These are phyloP conservation scores for Penicillium sp. DNA, from an alignment of 2,329 filamentous ascomycete species.

Conservation along the genomic window DNA sequence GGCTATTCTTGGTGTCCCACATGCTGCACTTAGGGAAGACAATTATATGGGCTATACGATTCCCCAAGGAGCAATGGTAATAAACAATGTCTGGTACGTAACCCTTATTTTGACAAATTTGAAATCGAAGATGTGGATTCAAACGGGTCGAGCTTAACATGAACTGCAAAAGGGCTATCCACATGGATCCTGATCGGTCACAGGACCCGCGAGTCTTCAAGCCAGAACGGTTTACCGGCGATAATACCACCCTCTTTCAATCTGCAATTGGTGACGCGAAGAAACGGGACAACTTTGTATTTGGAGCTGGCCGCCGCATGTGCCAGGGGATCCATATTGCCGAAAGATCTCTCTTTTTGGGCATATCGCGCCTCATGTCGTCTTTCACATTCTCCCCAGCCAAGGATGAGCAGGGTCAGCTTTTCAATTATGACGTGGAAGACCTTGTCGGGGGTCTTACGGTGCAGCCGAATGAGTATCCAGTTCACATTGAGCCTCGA, in stretches of 20 bases:
- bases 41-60: conserved; percentile 52
- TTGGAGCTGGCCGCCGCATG: conserved; percentile 39
- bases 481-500: neutral
- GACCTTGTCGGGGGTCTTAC: no score
- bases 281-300: conserved; percentile 56
- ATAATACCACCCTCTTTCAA: conserved; percentile 37
- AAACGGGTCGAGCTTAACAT: neutral
- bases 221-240: conserved; percentile 36
- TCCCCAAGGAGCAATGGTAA: conserved; percentile 49
- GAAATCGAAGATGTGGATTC: neutral
- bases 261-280: conserved; percentile 37
- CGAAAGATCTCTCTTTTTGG: neutral
- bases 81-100: conserved; percentile 45
- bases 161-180: conserved; percentile 30
- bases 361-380: neutral
- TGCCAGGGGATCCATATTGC: neutral
- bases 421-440: neutral
- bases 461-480: no score
- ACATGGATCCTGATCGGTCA: conserved; percentile 44
- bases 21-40: conserved; percentile 52
- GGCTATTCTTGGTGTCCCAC: conserved; percentile 49
- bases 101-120: no score
- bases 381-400: neutral
- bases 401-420: neutral
- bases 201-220: conserved; percentile 41